Evolutionary conservation across 139 green algal genomes (phyloP).

Genomic region (Tetraselmis striata): DNA sequence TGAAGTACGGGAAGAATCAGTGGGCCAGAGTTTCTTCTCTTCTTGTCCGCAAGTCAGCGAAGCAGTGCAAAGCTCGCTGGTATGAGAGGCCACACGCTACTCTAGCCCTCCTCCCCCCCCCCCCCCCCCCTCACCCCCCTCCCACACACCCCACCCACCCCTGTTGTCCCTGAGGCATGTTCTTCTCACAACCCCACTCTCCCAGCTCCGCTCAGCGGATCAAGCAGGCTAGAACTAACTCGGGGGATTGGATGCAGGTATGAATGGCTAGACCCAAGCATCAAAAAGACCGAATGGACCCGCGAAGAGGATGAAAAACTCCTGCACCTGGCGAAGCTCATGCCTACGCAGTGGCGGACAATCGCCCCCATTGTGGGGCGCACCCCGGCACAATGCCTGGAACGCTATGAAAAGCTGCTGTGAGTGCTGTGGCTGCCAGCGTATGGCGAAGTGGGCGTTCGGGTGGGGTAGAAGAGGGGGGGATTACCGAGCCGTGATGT

Average conservation of each 20-base stretch:
- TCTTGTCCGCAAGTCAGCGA: conserved; percentile 94
- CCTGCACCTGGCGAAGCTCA: conserved; percentile 97
- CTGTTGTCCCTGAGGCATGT: too few relatives aligned
- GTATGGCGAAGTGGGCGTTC: not conserved
- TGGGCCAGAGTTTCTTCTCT: conserved; percentile 91
- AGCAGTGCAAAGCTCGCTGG: conserved; percentile 99
- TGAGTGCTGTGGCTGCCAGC: conserved; percentile 1
- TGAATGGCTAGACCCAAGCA: conserved; percentile 97
- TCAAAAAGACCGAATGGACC: conserved; percentile 99
- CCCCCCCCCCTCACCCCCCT: not conserved
- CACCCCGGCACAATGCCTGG: conserved; percentile 93
- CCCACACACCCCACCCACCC: too few relatives aligned
- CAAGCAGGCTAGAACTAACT: too few relatives aligned
- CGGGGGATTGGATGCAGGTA: conserved; percentile 64
- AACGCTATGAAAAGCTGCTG: conserved; percentile 88
- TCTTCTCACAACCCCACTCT: too few relatives aligned
- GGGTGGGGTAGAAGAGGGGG: not conserved
- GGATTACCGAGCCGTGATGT: not conserved
- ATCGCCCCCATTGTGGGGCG: conserved; percentile 96
- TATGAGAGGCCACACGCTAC: conserved; percentile 18
- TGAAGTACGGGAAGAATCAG: conserved; percentile 96
- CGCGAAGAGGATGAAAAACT: conserved; percentile 99
- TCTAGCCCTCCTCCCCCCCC: not conserved
- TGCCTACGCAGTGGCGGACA: conserved; percentile 98
- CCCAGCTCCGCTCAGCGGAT: too few relatives aligned